Base-by-base conservation (phyloP, 106 monocot species). In the Acorus calamus region DNA sequence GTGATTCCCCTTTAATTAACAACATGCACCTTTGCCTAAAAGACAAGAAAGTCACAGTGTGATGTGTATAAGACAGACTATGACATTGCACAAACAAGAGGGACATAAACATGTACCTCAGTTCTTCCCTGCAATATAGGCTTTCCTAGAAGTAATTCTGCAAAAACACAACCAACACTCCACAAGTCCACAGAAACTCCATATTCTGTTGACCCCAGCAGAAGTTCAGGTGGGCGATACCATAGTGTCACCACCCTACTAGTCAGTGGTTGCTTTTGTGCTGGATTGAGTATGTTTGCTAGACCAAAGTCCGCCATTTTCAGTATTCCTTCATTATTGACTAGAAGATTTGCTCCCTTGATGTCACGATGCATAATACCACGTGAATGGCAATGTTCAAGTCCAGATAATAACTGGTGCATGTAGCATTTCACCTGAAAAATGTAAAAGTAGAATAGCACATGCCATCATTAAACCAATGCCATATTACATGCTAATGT, bases 201-300 rank as follows among this genome's bases (percentile, higher is more conserved):
- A 76, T 93, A 93, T 42, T 85, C 73, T 28, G 80, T 93, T 42
- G 88, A 82, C 59, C 92, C 92, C 50, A 93, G 50, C 14, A 93
- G 70, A 60, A 93, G 93, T 72, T 93, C 93, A 47, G 93, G 93
- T n/a, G 93, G 93, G 2, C 93, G 79, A 63, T 93, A 93, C 93
- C 93, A 93, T 57, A 93, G 66, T 52, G 93, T 93, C 64, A 93
- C 88, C 5, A 93, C 93, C 11, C 89, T 80, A 57, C 88, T 86
- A 11, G 93, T 93, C 42, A 93, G 49, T 11, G 85, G 79, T 6
- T 77, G 76, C 59, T 69, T 70, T 3, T 44, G 11, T 8, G 9
- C 14, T 43, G 73, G 77, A 13, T 73, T 47, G 49, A 50, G 71
- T 69, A 86, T 74, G 57, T 93, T 93, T 64, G 93, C 89, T 48